Evolutionary conservation across 2,329 filamentous ascomycete species (phyloP).

Genomic region (Ascochyta koolunga): DNA sequence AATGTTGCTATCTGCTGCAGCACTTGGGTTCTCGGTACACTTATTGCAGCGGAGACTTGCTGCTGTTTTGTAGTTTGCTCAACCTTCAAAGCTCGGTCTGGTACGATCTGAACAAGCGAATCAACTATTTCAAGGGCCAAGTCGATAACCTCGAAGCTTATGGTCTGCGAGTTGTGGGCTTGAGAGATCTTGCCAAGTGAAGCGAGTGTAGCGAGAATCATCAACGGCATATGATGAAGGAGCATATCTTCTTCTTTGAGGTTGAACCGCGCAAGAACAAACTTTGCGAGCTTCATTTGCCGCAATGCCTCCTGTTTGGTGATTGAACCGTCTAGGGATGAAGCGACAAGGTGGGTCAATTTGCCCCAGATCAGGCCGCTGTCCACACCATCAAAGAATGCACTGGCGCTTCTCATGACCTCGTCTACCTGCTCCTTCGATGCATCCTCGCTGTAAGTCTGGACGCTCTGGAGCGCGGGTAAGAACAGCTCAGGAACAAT

Average conservation of each 20-base stretch:
- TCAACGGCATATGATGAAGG: conserved; percentile 79
- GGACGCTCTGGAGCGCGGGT: conserved; percentile 80
- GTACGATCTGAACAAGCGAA: conserved; percentile 45
- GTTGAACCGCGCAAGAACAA: conserved; percentile 88
- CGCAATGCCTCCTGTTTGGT: conserved; percentile 54
- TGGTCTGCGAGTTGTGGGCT: neutral
- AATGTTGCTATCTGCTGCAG: conserved; percentile 36
- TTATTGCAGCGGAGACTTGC: conserved; percentile 1
- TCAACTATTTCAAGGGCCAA: conserved; percentile 47
- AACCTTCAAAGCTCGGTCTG: conserved; percentile 39
- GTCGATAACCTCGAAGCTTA: conserved; percentile 27
- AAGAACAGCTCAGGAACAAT: conserved; percentile 89
- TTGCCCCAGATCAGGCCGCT: conserved; percentile 91
- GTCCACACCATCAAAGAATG: conserved; percentile 97
- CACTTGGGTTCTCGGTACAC: conserved; percentile 14
- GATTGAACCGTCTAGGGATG: conserved; percentile 43
- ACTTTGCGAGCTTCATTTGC: conserved; percentile 75
- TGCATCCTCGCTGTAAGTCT: conserved; percentile 71
- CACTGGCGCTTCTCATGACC: conserved; percentile 88
- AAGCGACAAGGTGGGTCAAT: conserved; percentile 69
- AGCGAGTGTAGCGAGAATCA: conserved; percentile 67
- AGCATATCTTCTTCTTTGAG: conserved; percentile 96
- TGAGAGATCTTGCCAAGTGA: conserved; percentile 50
- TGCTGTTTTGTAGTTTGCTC: conserved; percentile 16
- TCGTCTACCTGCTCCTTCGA: conserved; percentile 78